A percentile compares a stretch with the other conserved stretches of the same genome.
These are phyloP conservation scores for Puccinia triticina DNA, from an alignment of 1,284 basidiomycete species.

Conservation along the genomic window DNA sequence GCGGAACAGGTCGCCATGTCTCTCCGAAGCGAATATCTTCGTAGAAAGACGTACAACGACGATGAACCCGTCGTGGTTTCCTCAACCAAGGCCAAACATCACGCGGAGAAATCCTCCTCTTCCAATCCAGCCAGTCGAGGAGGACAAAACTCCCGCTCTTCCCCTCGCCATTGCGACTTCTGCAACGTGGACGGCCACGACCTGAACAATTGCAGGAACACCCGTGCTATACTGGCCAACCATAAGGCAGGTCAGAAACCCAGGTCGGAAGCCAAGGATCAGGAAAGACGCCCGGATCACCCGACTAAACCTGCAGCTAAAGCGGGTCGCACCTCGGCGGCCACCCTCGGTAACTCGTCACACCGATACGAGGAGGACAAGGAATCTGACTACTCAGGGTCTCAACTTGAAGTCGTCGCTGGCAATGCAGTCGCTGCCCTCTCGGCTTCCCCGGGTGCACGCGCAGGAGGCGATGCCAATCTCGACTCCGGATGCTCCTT, in stretches of 20 bases:
- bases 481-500: neutral
- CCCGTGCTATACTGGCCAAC: neutral
- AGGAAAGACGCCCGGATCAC: neutral
- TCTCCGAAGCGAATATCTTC: no score
- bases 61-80: no score
- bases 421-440: neutral
- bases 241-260: neutral
- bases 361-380: neutral
- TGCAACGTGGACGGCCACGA: conserved; percentile 2
- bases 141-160: no score
- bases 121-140: no score
- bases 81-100: no score
- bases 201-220: neutral
- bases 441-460: no score
- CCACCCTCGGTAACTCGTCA: neutral
- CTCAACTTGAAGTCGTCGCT: neutral
- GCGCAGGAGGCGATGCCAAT: neutral
- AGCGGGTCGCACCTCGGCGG: neutral
- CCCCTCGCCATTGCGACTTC: neutral
- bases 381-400: neutral
- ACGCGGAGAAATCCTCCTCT: no score
- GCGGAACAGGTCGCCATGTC: no score
- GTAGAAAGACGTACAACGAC: no score
- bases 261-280: neutral
- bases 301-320: neutral